phyloP scores from a whole-genome alignment of 129 eudicot species.

The Logfia minima region DNA sequence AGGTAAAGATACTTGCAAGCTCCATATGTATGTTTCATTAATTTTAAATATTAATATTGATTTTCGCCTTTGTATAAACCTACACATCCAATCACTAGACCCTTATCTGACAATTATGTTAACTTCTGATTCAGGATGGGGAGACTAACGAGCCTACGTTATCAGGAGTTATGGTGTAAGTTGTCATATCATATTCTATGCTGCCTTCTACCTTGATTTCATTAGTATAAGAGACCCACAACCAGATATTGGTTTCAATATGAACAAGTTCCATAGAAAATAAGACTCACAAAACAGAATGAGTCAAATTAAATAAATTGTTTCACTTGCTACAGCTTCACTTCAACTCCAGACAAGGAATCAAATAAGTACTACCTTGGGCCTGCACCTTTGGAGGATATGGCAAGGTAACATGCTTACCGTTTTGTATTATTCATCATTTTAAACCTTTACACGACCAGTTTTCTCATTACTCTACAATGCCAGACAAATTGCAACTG shows the following conservation, averaged over 20 bases:
- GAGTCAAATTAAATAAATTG: not conserved
- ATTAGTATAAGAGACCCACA: not conserved
- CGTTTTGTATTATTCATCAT: not conserved
- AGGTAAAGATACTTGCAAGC: slow-evolving; percentile 40
- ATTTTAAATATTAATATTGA: not conserved
- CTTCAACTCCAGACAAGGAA: slow-evolving; percentile 81
- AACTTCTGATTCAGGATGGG: slow-evolving; percentile 52
- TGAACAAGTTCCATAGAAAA: not conserved
- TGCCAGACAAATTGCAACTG: slow-evolving; percentile 91
- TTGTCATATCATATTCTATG: not conserved
- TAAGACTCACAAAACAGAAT: not conserved
- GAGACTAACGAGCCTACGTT: slow-evolving; percentile 54
- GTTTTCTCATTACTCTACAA: not conserved
- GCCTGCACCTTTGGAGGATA: slow-evolving; percentile 93
- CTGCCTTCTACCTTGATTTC: not conserved
- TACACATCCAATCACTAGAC: not conserved
- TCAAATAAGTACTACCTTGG: slow-evolving; percentile 88
- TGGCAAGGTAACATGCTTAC: slow-evolving; percentile 59
- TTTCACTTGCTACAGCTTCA: slow-evolving; percentile 56
- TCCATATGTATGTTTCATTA: not conserved
- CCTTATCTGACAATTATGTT: not conserved
- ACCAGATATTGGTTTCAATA: not conserved
- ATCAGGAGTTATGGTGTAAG: slow-evolving; percentile 87
- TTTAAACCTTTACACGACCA: not conserved
- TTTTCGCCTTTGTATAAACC: not conserved